Base-by-base conservation (phyloP, 1,284 basidiomycete genomes). In the Apiotrichum veenhuisii region DNA sequence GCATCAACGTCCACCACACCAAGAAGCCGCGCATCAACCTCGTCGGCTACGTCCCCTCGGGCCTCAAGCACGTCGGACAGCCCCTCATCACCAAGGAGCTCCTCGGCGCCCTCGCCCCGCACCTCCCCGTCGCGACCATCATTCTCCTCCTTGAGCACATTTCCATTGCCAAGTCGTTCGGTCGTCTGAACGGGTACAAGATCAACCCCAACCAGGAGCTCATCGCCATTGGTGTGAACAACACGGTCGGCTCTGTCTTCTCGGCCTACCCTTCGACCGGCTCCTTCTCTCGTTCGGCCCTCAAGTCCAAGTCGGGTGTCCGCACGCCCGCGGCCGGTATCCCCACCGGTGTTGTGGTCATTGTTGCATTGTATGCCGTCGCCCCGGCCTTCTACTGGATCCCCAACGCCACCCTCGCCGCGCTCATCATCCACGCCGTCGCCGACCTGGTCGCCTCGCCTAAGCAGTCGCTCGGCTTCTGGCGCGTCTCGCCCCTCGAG, bases 121-220 rank as follows among this genome's bases (percentile, higher is more conserved):
- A 96, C 64, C 78, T 98, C 5, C 94, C 94, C 2, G 88, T 96
- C 15, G 89, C 94, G 41, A 94, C 92, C 8, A 95, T 98, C 71
- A 89, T 98, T 65, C 82, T 98, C 43, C 81, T 98, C 17, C 83
- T 98, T 50, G 95, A 98, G 76, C 96, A 98, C 79, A 97, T 98
- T 63, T 88, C 94, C 47, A 98, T 98, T 66, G 85, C 89, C 27
- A 93, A 92, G 77, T 90, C 93, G 0, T 98, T 98, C 74, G 95
- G 96, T 60, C 87, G 95, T 59, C 77, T 97, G 62, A 98, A 98
- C 76, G 87, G 88, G 37, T 98, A 98, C 82, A 97, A 92, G 77
- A 98, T 98, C 76, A 87, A 97, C 71, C 93, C 95, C 18, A 94
- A 93, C 78, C 95, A 98, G 76, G 95, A 98, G 76, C 83, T 98